A percentile compares a stretch with the other conserved stretches of the same genome.
Conservation (phyloP, 1,284 basidiomycete genomes). For the Crocinoboletus sp. region DNA sequence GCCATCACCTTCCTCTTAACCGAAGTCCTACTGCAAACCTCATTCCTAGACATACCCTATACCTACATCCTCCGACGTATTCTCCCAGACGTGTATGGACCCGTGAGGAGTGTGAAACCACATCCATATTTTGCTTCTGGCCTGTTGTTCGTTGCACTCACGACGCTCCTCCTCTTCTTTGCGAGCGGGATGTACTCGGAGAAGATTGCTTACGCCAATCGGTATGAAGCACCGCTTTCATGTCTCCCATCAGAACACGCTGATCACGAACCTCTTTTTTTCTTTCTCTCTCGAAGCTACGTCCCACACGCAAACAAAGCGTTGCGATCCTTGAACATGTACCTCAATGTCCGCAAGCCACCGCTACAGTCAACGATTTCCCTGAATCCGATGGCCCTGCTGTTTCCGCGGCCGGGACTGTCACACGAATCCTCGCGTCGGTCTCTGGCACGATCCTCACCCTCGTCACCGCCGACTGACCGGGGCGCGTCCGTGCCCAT, state of each 20-base stretch:
- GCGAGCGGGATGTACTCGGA: constrained; percentile 96
- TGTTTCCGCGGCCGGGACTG: constrained; percentile 51
- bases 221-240: constrained; percentile 49
- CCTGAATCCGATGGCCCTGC: constrained; percentile 60
- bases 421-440: constrained; percentile 13
- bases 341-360: constrained; percentile 87
- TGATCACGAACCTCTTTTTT: constrained; percentile 15
- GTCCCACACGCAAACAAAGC: constrained; percentile 95
- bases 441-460: constrained; percentile 27
- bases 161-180: constrained; percentile 93
- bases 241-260: constrained; percentile 8
- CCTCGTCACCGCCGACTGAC: constrained; percentile 29
- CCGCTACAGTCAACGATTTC: constrained; percentile 57
- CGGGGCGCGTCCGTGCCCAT: constrained; percentile 45
- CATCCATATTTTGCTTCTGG: constrained; percentile 74
- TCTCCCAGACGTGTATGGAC: constrained; percentile 47
- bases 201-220: constrained; percentile 95
- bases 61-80: constrained; percentile 44
- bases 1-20: constrained; percentile 69
- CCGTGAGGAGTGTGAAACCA: constrained; percentile 42
- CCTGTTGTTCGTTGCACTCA: constrained; percentile 78
- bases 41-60: constrained; percentile 62
- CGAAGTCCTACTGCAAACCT: constrained; percentile 68
- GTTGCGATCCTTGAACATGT: constrained; percentile 93
- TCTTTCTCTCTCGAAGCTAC: constrained; percentile 74